Percentiles rank a stretch among this genome's conserved stretches.
phyloP scores from a whole-genome alignment of 192 early-diverging fungal genomes.

The Diversispora eburnea region DNA sequence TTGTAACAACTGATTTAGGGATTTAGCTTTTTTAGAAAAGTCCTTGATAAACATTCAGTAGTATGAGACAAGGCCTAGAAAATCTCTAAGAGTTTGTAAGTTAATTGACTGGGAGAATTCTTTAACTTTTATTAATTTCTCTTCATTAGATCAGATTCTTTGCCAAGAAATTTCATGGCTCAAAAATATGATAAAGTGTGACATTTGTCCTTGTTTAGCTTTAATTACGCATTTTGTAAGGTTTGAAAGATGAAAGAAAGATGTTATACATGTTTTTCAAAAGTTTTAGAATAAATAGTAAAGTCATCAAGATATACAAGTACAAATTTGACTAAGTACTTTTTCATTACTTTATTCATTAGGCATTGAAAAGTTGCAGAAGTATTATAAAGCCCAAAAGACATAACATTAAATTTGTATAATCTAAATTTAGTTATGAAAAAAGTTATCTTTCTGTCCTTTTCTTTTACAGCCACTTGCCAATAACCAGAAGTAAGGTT shows the following conservation, averaged over 20 bases:
- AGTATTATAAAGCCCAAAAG: slow-evolving; percentile 42
- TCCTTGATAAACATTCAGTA: neutral
- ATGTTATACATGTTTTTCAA: slow-evolving; percentile 40
- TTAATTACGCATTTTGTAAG: neutral
- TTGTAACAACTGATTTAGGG: neutral
- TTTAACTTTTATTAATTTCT: neutral
- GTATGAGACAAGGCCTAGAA: neutral
- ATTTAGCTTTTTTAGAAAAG: neutral
- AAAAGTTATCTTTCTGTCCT: slow-evolving; percentile 31
- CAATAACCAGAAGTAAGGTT: slow-evolving; percentile 34
- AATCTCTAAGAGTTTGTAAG: neutral
- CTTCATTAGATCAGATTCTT: neutral
- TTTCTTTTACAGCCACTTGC: slow-evolving; percentile 26
- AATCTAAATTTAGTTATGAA: slow-evolving; percentile 33
- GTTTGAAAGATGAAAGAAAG: neutral
- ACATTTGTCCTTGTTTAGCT: neutral
- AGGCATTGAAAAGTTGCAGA: slow-evolving; percentile 36
- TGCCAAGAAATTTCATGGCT: neutral
- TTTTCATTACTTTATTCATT: slow-evolving; percentile 38
- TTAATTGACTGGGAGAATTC: neutral
- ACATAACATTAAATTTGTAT: slow-evolving; percentile 37
- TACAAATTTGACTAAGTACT: slow-evolving; percentile 27
- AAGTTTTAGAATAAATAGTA: slow-evolving; percentile 32
- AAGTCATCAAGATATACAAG: slow-evolving; percentile 47
- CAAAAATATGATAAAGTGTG: neutral